Base-by-base conservation (phyloP, 106 monocot species). In the Apostasia shenzhenica region DNA sequence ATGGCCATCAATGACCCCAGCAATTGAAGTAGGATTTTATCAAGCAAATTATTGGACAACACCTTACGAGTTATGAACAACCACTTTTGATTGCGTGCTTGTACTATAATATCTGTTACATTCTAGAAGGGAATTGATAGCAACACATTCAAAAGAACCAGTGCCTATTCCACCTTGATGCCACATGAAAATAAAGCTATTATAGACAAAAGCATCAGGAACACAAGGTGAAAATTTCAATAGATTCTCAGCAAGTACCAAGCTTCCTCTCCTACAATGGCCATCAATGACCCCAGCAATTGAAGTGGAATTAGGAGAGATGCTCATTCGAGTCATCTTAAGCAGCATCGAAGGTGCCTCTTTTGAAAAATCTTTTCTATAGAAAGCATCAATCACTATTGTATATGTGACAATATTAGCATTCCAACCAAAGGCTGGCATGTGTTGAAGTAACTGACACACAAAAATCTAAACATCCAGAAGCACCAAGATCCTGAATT, bases 201-300 rank as follows among this genome's bases (percentile, higher is more conserved):
- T 82, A 62, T 82, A 86, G 44, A 82, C 13, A 48, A 67, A 82
- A 6, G 46, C 61, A 74, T 86, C 73, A 41, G 76, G 76, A 55
- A 53, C 61, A 41, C 50, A 73, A 48, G 57, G 38, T 0, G 62
- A 48, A 70, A 45, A 61, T 6, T 46, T 74, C 45, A 76, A 58
- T 10, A 86, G 55, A 56, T 14, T 41, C 14, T 63, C 12, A 3
- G 76, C 86, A 26, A 76, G 70, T 4, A 40, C 26, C 67, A 77
- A 68, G 50, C 62, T 79, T 48, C 82, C 79, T 52, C 42, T 76
- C 67, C 79, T 86, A 76, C 86, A 86, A 46, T 82, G 82, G 26
- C 82, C 82, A 64, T 82, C 63, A 9, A 82, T 61, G 6, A 86
- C 3, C 37, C 76, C 76, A 52, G 86, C 60, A 59, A 77, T 44